phyloP scores from a whole-genome alignment of 495 filamentous ascomycete genomes.

The Talaromyces borbonicus region DNA sequence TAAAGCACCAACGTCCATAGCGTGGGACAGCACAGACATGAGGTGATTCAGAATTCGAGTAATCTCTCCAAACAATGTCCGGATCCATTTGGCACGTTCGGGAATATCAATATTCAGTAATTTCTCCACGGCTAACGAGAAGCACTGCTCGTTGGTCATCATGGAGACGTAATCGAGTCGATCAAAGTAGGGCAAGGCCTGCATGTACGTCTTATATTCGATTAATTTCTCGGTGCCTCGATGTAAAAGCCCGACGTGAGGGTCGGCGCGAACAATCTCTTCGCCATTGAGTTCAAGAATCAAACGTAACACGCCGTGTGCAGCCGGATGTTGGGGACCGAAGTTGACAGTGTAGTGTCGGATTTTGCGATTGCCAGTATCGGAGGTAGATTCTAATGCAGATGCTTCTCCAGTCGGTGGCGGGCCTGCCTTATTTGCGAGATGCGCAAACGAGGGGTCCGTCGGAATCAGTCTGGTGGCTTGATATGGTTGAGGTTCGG shows the following conservation, averaged over 20 bases:
- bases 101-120: conserved; percentile 96
- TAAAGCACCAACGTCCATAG: conserved; percentile 98
- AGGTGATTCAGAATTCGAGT: conserved; percentile 94
- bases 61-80: conserved; percentile 93
- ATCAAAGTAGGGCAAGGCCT: conserved; percentile 98
- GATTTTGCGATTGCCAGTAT: conserved; percentile 67
- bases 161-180: conserved; percentile 98
- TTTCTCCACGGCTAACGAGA: conserved; percentile 91
- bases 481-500: conserved; percentile 45
- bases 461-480: conserved; percentile 50
- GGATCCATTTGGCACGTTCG: conserved; percentile 91
- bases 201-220: conserved; percentile 98
- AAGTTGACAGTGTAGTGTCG: conserved; percentile 99
- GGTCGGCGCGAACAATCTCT: conserved; percentile 92
- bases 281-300: conserved; percentile 98
- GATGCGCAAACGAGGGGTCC: conserved; percentile 45
- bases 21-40: conserved; percentile 95
- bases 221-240: conserved; percentile 99
- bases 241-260: conserved; percentile 93
- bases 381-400: conserved; percentile 39
- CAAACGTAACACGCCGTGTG: conserved; percentile 94
- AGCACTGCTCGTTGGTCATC: conserved; percentile 99
- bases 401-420: conserved; percentile 30
- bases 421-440: conserved; percentile 36
- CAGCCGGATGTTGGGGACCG: conserved; percentile 96